A percentile compares a stretch with the other conserved stretches of the same genome.
phyloP scores from a whole-genome alignment of 441 rosid species.

The Syzygium syzygioides region DNA sequence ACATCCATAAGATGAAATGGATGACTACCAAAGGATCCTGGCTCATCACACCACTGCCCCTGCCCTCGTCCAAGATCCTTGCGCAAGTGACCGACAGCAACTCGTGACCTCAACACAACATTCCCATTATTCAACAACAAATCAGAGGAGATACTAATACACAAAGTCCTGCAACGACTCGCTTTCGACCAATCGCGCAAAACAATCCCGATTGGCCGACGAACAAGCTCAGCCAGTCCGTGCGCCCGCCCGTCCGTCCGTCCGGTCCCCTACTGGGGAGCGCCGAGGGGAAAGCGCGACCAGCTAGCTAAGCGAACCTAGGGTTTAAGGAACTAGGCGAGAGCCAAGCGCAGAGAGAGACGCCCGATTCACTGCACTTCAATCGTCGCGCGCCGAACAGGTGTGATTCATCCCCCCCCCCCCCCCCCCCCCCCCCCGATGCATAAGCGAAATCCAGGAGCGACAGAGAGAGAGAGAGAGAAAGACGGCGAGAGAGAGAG shows the following conservation, averaged over 20 bases:
- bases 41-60: neutral
- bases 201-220: neutral
- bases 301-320: slow-evolving; percentile 7
- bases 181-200: neutral
- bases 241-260: too few species aligned
- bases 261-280: neutral
- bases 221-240: neutral
- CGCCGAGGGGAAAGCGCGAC: neutral
- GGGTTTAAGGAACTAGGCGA: slow-evolving; percentile 21
- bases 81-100: neutral
- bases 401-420: too few species aligned
- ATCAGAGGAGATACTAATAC: neutral
- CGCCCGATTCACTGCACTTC: neutral
- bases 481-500: slow-evolving; percentile 7
- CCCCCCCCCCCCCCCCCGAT: too few species aligned
- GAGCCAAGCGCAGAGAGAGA: neutral
- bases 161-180: neutral
- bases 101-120: neutral
- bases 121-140: neutral
- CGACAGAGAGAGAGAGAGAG: slow-evolving; percentile 5
- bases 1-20: neutral
- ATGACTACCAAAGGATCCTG: neutral
- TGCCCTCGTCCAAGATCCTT: neutral
- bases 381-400: neutral
- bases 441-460: neutral